Percentiles rank a stretch among this genome's conserved stretches.
Evolutionary conservation across 495 filamentous ascomycete species (phyloP).

Genomic region (Penicillium ochrochloron): DNA sequence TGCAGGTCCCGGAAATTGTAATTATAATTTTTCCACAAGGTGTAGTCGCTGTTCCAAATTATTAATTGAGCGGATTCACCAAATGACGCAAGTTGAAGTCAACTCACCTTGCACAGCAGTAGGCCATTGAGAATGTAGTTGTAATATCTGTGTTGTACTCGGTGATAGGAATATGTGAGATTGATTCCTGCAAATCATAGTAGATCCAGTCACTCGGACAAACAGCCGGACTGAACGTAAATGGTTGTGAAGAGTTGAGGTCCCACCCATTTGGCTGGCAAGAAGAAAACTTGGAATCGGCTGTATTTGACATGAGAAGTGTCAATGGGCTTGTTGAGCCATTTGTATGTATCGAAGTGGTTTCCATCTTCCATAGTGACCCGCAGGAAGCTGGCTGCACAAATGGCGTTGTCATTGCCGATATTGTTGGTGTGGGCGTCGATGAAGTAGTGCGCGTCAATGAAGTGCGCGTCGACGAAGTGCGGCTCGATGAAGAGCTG

Average conservation of each 20-base stretch:
- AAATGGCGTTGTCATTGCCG: slow-evolving; percentile 5
- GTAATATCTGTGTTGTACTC: background rate
- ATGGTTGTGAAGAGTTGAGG: background rate
- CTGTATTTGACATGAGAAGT: background rate
- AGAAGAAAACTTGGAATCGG: background rate
- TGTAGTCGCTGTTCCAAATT: background rate
- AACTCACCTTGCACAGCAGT: background rate
- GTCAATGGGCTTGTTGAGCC: background rate
- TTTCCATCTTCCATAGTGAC: background rate
- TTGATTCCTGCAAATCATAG: background rate
- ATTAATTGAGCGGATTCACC: background rate
- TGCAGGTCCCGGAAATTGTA: background rate
- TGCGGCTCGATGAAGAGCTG: background rate
- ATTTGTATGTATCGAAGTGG: background rate
- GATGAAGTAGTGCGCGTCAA: too few relatives aligned
- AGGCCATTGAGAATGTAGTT: background rate
- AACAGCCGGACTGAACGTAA: background rate
- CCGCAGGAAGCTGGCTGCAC: background rate
- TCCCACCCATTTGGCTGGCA: background rate
- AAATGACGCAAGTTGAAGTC: background rate
- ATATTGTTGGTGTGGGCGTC: background rate
- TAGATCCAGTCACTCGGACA: slow-evolving; percentile 2
- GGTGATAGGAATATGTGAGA: background rate
- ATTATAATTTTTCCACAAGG: background rate
- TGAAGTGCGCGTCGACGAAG: background rate